Percentiles rank a stretch among this genome's conserved stretches.
These are phyloP conservation scores for Penicillium crustosum DNA, from an alignment of 2,329 filamentous ascomycete species.

Conservation along the genomic window DNA sequence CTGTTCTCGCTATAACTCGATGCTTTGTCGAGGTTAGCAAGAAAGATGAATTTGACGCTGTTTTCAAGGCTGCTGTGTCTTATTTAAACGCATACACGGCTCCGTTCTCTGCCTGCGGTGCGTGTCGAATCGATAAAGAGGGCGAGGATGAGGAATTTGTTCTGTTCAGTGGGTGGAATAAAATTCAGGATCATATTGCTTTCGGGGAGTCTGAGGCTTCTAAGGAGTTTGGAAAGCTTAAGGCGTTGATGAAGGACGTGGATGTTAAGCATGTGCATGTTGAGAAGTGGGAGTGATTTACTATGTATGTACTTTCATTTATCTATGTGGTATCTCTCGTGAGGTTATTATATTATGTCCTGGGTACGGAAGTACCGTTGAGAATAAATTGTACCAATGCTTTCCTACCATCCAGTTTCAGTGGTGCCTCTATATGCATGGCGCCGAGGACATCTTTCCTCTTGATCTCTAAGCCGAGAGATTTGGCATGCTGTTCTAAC, in stretches of 20 bases:
- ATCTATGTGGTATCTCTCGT: neutral
- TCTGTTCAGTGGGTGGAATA: constrained; percentile 42
- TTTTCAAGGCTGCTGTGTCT: constrained; percentile 27
- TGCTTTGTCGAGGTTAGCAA: constrained; percentile 31
- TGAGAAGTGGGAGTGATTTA: constrained; percentile 17
- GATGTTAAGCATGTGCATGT: constrained; percentile 31
- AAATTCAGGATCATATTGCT: constrained; percentile 34
- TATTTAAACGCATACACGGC: constrained; percentile 30
- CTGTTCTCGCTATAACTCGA: constrained; percentile 36
- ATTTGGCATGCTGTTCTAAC: constrained; percentile 37
- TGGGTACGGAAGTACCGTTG: neutral
- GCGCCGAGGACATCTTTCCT: constrained; percentile 46
- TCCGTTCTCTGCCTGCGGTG: constrained; percentile 33
- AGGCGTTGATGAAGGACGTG: constrained; percentile 20
- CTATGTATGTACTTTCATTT: neutral
- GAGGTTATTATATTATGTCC: neutral
- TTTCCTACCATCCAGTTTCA: constrained; percentile 44
- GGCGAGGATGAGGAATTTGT: constrained; percentile 44
- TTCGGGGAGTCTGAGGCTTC: constrained; percentile 39
- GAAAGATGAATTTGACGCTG: constrained; percentile 28
- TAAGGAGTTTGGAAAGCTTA: constrained; percentile 27
- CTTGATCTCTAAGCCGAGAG: constrained; percentile 37
- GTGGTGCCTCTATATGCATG: constrained; percentile 52
- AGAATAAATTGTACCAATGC: constrained; percentile 36
- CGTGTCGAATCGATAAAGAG: constrained; percentile 44